Conservation (phyloP, 2,329 filamentous ascomycete species). For the Alternaria ventricosa region DNA sequence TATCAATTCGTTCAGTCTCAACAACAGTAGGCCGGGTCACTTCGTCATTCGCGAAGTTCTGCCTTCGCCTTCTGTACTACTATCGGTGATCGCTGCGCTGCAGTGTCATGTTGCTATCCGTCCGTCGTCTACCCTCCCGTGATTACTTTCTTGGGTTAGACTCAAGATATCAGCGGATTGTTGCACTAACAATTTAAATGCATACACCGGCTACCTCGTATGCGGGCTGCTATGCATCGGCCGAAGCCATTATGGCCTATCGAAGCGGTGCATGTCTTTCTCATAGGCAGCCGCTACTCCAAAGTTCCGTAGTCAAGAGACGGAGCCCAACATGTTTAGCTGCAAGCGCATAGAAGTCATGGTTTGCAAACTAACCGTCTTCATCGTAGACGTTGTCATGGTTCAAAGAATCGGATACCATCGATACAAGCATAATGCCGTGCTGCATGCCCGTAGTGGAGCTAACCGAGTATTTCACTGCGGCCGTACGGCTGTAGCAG, state of each 20-base stretch:
- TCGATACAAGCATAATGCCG: slow-evolving; percentile 27
- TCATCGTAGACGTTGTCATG: background rate
- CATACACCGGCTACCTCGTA: background rate
- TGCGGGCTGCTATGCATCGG: background rate
- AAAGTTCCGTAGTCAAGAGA: background rate
- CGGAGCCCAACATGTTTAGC: background rate
- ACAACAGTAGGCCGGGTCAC: slow-evolving; percentile 13
- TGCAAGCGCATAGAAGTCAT: background rate
- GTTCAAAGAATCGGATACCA: background rate
- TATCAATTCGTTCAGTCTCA: slow-evolving; percentile 8
- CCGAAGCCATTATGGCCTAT: background rate
- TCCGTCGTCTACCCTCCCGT: slow-evolving; percentile 10
- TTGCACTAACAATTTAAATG: slow-evolving; percentile 12
- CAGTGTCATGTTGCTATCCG: slow-evolving; percentile 20
- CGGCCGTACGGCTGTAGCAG: slow-evolving; percentile 1
- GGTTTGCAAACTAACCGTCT: background rate
- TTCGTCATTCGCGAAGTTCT: slow-evolving; percentile 8
- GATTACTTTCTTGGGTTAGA: slow-evolving; percentile 6
- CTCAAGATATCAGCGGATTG: slow-evolving; percentile 1
- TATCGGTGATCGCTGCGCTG: slow-evolving; percentile 16
- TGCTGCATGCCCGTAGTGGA: slow-evolving; percentile 26
- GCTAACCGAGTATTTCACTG: slow-evolving; percentile 13
- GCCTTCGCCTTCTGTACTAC: slow-evolving; percentile 21
- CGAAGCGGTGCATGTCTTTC: background rate
- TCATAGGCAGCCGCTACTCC: background rate